Evolutionary conservation across 306 rosid genomes (phyloP).

Genomic region (Senna siamea): DNA sequence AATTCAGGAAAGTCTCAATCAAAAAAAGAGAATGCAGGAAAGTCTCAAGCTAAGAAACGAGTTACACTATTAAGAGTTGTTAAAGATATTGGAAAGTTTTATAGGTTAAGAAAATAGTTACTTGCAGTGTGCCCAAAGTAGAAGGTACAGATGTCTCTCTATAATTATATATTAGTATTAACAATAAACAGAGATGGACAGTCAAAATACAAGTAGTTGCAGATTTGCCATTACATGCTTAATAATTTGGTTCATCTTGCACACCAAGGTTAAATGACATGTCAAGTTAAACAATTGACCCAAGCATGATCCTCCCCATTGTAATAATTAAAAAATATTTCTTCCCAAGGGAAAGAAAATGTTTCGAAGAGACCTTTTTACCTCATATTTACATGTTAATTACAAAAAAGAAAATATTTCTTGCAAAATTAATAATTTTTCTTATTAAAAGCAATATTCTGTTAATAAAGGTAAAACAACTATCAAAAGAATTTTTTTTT

Average conservation of each 20-base stretch:
- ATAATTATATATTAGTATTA: neutral
- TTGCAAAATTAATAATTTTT: neutral
- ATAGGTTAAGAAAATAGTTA: neutral
- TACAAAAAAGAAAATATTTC: no score
- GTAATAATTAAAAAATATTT: neutral
- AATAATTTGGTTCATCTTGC: neutral
- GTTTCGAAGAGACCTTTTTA: neutral
- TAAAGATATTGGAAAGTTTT: neutral
- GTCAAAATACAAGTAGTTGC: no score
- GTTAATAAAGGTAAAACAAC: conserved; percentile 12
- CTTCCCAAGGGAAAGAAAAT: no score
- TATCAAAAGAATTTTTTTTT: neutral
- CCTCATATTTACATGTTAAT: neutral
- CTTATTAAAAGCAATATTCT: conserved; percentile 18
- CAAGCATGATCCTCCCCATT: neutral
- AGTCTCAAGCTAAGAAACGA: neutral
- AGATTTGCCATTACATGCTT: neutral
- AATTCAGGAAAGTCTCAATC: neutral
- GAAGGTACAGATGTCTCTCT: neutral
- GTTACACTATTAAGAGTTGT: neutral
- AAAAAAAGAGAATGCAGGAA: no score
- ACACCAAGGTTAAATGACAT: neutral
- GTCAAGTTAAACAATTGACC: neutral
- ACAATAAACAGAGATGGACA: neutral
- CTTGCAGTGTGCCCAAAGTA: neutral